phyloP scores from a whole-genome alignment of 1,139 yeast species.

The Pichia terricola region DNA sequence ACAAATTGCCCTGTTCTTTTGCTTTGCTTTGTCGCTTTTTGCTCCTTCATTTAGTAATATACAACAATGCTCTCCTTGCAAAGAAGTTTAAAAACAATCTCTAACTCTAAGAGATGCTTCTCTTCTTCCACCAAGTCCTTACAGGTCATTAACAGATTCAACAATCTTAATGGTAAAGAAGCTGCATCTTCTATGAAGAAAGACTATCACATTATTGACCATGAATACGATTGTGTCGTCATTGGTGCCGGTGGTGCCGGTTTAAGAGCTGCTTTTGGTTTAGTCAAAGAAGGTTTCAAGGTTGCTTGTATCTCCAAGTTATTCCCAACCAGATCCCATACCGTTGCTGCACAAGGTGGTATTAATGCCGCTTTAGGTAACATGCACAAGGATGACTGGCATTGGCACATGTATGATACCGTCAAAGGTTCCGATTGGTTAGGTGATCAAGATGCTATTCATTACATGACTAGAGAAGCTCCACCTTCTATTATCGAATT shows the following conservation, averaged over 20 bases:
- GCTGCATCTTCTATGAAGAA: conserved; percentile 50
- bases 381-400: conserved; percentile 98
- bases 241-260: conserved; percentile 99
- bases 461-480: conserved; percentile 98
- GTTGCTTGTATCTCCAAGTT: conserved; percentile 96
- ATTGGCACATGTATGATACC: conserved; percentile 99
- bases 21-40: not conserved
- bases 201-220: conserved; percentile 88
- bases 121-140: conserved; percentile 17
- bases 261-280: conserved; percentile 94
- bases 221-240: conserved; percentile 95
- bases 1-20: not conserved
- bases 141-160: conserved; percentile 25
- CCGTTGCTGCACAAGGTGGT: conserved; percentile 99
- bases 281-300: conserved; percentile 94
- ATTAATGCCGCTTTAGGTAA: conserved; percentile 96
- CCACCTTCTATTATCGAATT: conserved; percentile 92
- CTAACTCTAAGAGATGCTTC: conserved; percentile 20
- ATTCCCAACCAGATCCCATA: conserved; percentile 97
- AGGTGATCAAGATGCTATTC: conserved; percentile 98
- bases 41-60: not conserved
- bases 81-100: conserved; percentile 11
- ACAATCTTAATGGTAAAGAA: conserved; percentile 41
- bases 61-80: conserved; percentile 16
- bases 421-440: conserved; percentile 99